phyloP scores from a whole-genome alignment of 2,329 filamentous ascomycete genomes.

The Hypoxylon sp. region DNA sequence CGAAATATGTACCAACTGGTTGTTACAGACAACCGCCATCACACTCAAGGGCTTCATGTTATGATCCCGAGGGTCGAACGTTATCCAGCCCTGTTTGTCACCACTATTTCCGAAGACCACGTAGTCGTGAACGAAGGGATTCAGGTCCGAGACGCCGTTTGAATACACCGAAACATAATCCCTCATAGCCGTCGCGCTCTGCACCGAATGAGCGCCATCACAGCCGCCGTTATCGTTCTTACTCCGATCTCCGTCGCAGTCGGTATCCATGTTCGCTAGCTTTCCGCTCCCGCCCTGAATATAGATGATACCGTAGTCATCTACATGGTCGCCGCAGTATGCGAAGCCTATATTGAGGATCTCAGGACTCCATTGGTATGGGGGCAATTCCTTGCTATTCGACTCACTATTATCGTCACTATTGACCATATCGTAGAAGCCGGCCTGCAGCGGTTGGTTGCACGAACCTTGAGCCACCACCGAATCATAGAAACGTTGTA shows the following conservation, averaged over 20 bases:
- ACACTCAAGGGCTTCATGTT: constrained; percentile 62
- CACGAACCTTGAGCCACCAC: constrained; percentile 18
- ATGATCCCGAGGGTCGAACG: constrained; percentile 51
- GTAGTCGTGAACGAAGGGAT: constrained; percentile 63
- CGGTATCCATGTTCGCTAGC: constrained; percentile 70
- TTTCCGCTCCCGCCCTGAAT: constrained; percentile 60
- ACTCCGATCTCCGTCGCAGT: constrained; percentile 68
- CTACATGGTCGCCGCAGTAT: constrained; percentile 65
- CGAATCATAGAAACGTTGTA: constrained; percentile 18
- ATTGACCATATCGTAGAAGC: constrained; percentile 23
- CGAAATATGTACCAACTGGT: constrained; percentile 54
- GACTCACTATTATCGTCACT: constrained; percentile 24
- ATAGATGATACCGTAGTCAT: constrained; percentile 62
- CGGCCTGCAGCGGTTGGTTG: constrained; percentile 8
- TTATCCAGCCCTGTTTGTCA: constrained; percentile 30
- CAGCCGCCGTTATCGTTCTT: constrained; percentile 63
- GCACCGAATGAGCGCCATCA: constrained; percentile 60
- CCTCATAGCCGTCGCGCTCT: constrained; percentile 65
- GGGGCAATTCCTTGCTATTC: too few relatives aligned
- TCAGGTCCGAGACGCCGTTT: constrained; percentile 56
- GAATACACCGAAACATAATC: constrained; percentile 57
- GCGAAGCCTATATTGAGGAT: constrained; percentile 45
- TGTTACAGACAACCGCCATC: constrained; percentile 64
- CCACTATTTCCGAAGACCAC: constrained; percentile 63
- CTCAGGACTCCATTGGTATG: neutral